phyloP scores from a whole-genome alignment of 148 eudicot genomes.

The Spergularia bocconei region DNA sequence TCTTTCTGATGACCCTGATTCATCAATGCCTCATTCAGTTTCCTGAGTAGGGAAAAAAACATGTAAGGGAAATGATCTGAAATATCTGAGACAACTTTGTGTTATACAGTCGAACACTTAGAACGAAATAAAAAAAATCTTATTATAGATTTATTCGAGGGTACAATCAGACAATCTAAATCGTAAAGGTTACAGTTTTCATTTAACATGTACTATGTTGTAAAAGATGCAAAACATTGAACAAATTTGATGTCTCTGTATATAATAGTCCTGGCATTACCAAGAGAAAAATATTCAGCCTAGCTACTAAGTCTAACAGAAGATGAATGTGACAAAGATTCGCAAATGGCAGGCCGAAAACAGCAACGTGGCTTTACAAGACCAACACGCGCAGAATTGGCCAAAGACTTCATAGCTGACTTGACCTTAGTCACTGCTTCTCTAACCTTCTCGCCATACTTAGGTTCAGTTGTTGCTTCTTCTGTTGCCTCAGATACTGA shows the following conservation, averaged over 20 bases:
- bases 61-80: too few relatives aligned
- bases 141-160: too few relatives aligned
- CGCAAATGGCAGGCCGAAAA: constrained; percentile 26
- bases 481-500: neutral
- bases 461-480: neutral
- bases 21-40: too few relatives aligned
- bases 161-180: too few relatives aligned
- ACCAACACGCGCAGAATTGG: constrained; percentile 21
- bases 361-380: constrained; percentile 24
- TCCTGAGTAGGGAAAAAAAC: too few relatives aligned
- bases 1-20: too few relatives aligned
- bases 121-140: too few relatives aligned
- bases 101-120: too few relatives aligned
- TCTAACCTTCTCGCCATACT: constrained; percentile 30
- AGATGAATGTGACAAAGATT: constrained; percentile 13
- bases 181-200: too few relatives aligned
- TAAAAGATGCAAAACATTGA: too few relatives aligned
- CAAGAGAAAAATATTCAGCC: neutral
- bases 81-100: too few relatives aligned
- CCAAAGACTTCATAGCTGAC: constrained; percentile 16
- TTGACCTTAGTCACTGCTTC: constrained; percentile 31
- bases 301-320: constrained; percentile 5
- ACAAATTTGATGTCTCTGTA: neutral
- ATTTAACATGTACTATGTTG: too few relatives aligned
- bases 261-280: neutral